phyloP scores from a whole-genome alignment of 2,329 filamentous ascomycete species.

The Arthrobotrys megalospora region DNA sequence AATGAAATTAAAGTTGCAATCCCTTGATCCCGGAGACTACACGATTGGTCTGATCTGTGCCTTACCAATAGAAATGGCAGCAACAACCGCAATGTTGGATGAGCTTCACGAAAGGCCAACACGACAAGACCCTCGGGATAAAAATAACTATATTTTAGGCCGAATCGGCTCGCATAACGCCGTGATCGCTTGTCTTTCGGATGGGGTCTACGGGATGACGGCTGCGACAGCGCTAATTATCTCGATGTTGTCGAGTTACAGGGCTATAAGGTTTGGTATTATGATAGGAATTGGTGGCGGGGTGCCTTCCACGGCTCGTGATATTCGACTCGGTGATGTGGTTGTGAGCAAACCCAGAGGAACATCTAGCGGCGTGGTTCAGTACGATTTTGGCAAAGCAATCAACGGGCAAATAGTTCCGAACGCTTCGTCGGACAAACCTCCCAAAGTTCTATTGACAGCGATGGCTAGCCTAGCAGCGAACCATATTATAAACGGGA shows the following conservation, averaged over 20 bases:
- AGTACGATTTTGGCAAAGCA: slow-evolving; percentile 30
- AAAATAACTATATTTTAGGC: slow-evolving; percentile 63
- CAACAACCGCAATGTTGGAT: slow-evolving; percentile 65
- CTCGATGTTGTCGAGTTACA: slow-evolving; percentile 45
- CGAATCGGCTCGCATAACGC: slow-evolving; percentile 63
- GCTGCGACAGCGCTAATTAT: slow-evolving; percentile 53
- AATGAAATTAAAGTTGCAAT: background rate
- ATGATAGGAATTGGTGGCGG: slow-evolving; percentile 29
- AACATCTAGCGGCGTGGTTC: background rate
- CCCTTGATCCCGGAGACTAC: slow-evolving; percentile 62
- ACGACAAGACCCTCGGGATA: slow-evolving; percentile 52
- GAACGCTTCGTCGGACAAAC: background rate
- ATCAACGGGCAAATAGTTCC: background rate
- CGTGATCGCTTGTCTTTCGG: slow-evolving; percentile 62
- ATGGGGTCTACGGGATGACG: slow-evolving; percentile 58
- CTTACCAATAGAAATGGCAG: slow-evolving; percentile 64
- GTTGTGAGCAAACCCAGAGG: slow-evolving; percentile 16
- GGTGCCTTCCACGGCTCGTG: slow-evolving; percentile 3
- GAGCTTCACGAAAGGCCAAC: slow-evolving; percentile 61
- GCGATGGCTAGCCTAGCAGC: slow-evolving; percentile 12
- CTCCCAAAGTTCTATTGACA: slow-evolving; percentile 8
- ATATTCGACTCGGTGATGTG: slow-evolving; percentile 30
- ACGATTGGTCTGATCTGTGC: slow-evolving; percentile 66
- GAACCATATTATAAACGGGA: slow-evolving; percentile 1
- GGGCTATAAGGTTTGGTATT: background rate